A percentile compares a stretch with the other conserved stretches of the same genome.
These are phyloP conservation scores for Plasmodium reichenowi DNA, from an alignment of 169 alveolate genomes.

Conservation along the genomic window DNA sequence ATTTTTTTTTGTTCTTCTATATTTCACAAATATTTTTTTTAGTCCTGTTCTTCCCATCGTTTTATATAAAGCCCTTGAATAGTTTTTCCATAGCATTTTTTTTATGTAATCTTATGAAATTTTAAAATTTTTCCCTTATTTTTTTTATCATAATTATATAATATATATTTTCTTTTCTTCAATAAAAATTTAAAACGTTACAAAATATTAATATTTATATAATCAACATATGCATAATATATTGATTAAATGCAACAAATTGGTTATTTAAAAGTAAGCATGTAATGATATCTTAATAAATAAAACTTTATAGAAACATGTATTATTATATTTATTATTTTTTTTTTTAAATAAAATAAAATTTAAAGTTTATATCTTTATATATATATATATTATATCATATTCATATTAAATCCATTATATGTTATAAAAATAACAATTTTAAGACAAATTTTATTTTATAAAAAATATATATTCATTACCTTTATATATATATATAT, in stretches of 20 bases:
- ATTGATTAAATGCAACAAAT: slow-evolving; percentile 31
- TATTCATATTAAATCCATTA: too few species aligned
- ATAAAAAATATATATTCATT: too few species aligned
- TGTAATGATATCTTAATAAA: neutral
- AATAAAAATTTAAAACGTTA: slow-evolving; percentile 20
- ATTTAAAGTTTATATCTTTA: too few species aligned
- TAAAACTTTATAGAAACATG: slow-evolving; percentile 14
- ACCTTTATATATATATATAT: too few species aligned
- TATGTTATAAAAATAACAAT: too few species aligned
- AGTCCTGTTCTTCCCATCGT: slow-evolving; percentile 32
- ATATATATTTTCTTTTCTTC: slow-evolving; percentile 1
- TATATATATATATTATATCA: too few species aligned
- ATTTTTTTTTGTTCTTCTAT: slow-evolving; percentile 16
- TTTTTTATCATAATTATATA: slow-evolving; percentile 35
- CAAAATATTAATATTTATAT: neutral
- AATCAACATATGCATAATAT: slow-evolving; percentile 5
- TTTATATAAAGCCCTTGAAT: slow-evolving; percentile 26
- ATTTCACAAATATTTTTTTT: slow-evolving; percentile 5
- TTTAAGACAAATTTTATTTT: too few species aligned
- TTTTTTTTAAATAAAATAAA: too few species aligned
- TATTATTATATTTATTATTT: neutral
- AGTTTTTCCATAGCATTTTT: slow-evolving; percentile 58
- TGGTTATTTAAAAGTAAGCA: slow-evolving; percentile 25
- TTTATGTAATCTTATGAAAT: slow-evolving; percentile 21
- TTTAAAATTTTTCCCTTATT: slow-evolving; percentile 4